phyloP scores from a whole-genome alignment of 2,329 filamentous ascomycete species.

The Colletotrichum destructivum region DNA sequence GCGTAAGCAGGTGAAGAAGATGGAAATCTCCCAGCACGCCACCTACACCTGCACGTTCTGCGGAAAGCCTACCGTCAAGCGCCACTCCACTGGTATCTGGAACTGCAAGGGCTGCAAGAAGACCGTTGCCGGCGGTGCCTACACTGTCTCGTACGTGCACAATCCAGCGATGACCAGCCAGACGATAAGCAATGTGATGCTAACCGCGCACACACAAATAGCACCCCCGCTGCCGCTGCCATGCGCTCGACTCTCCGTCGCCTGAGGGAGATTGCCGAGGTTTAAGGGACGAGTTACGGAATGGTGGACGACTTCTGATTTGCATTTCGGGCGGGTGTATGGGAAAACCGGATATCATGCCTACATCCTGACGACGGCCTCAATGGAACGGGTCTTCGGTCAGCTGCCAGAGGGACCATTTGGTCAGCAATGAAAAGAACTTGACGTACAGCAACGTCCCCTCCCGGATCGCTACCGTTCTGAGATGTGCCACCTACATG shows the following conservation, averaged over 20 bases:
- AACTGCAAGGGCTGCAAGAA: slow-evolving; percentile 96
- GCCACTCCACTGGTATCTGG: slow-evolving; percentile 95
- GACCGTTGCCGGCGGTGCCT: slow-evolving; percentile 90
- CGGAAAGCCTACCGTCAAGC: slow-evolving; percentile 95
- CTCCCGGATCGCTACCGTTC: slow-evolving; percentile 33
- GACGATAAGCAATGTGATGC: slow-evolving; percentile 32
- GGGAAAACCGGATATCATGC: slow-evolving; percentile 60
- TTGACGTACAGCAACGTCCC: slow-evolving; percentile 43
- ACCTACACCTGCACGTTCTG: slow-evolving; percentile 98
- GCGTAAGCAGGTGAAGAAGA: slow-evolving; percentile 97
- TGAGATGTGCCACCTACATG: slow-evolving; percentile 21
- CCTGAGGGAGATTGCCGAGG: slow-evolving; percentile 97
- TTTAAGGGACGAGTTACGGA: slow-evolving; percentile 69
- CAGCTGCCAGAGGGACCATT: slow-evolving; percentile 54
- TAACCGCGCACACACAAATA: slow-evolving; percentile 57
- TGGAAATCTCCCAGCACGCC: slow-evolving; percentile 99
- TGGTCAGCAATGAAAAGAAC: slow-evolving; percentile 61
- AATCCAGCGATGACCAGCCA: background rate
- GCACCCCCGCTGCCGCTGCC: slow-evolving; percentile 92
- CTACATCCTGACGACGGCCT: slow-evolving; percentile 60
- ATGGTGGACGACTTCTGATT: slow-evolving; percentile 55
- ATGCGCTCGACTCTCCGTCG: slow-evolving; percentile 97
- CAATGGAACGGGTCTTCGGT: slow-evolving; percentile 54
- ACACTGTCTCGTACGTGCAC: slow-evolving; percentile 91
- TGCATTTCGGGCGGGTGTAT: slow-evolving; percentile 65